Conservation (phyloP, 805 yeast species). For the Cyberlindnera veronae region DNA sequence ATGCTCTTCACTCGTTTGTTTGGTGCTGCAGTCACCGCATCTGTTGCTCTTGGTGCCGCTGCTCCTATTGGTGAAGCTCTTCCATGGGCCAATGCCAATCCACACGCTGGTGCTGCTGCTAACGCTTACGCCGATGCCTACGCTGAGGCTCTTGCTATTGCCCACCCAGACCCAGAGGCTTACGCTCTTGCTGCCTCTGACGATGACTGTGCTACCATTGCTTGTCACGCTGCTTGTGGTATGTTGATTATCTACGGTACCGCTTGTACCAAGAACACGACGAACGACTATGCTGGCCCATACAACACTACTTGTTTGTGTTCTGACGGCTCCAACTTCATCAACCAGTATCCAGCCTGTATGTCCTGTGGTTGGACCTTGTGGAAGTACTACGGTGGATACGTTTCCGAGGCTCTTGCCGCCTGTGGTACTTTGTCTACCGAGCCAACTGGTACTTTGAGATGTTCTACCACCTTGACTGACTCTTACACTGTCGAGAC, state of each 20-base stretch:
- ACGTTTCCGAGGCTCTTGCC: constrained; percentile 26
- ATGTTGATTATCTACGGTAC: constrained; percentile 29
- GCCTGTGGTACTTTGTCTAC: too few relatives aligned
- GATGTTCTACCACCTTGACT: too few relatives aligned
- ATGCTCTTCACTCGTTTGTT: constrained; percentile 12
- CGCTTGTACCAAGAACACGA: constrained; percentile 22
- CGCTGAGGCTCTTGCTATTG: constrained; percentile 14
- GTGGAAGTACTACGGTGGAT: constrained; percentile 30
- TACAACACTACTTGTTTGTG: constrained; percentile 21
- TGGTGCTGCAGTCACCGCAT: constrained; percentile 11
- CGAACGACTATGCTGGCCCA: constrained; percentile 14
- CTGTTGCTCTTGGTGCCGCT: too few relatives aligned
- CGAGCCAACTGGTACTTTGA: too few relatives aligned
- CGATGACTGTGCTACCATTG: constrained; percentile 26
- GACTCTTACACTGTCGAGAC: too few relatives aligned
- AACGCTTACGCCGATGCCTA: too few relatives aligned
- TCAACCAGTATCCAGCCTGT: constrained; percentile 27
- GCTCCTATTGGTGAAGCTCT: too few relatives aligned
- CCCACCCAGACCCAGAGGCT: constrained; percentile 23
- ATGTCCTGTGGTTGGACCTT: constrained; percentile 36
- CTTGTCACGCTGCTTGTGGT: constrained; percentile 33
- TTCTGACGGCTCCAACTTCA: too few relatives aligned
- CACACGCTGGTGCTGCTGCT: too few relatives aligned
- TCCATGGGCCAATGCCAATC: too few relatives aligned
- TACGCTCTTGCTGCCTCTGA: constrained; percentile 26